Evolutionary conservation across 371 early-diverging fungal species (phyloP).

Genomic region (Actinomortierella ambigua): DNA sequence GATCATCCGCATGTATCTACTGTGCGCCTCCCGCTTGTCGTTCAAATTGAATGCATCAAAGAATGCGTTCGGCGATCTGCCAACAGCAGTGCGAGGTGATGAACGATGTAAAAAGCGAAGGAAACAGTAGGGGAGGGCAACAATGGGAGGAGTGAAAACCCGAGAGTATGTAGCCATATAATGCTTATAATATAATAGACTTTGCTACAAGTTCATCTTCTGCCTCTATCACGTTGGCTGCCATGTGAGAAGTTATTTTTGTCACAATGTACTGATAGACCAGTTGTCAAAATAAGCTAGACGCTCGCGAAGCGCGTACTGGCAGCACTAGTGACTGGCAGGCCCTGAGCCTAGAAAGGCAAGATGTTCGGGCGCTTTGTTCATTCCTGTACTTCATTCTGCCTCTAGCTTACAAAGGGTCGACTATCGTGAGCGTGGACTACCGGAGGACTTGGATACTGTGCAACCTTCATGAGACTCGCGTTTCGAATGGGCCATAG

Average conservation of each 20-base stretch:
- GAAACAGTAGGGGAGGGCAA: neutral
- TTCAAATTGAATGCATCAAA: slow-evolving; percentile 6
- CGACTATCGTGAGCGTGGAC: too few relatives aligned
- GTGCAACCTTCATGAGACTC: neutral
- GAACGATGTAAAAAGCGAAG: neutral
- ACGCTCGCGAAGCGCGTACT: too few relatives aligned
- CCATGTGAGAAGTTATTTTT: neutral
- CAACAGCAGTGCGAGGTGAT: slow-evolving; percentile 1
- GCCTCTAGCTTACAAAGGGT: too few relatives aligned
- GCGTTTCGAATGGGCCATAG: neutral
- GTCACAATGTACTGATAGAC: neutral
- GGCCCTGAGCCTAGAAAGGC: neutral
- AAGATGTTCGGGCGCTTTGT: too few relatives aligned
- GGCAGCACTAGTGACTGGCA: neutral
- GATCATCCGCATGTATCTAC: slow-evolving; percentile 14
- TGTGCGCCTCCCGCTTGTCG: slow-evolving; percentile 11
- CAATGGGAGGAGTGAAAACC: too few relatives aligned
- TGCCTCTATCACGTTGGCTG: too few relatives aligned
- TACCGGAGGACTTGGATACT: too few relatives aligned
- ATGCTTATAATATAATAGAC: neutral
- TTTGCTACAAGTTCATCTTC: too few relatives aligned
- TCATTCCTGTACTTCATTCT: too few relatives aligned
- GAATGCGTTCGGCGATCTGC: slow-evolving; percentile 11
- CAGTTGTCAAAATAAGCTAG: too few relatives aligned
- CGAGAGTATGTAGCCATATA: neutral